Base-by-base conservation (phyloP, 306 rosid species). In the Echinosophora koreensis region DNA sequence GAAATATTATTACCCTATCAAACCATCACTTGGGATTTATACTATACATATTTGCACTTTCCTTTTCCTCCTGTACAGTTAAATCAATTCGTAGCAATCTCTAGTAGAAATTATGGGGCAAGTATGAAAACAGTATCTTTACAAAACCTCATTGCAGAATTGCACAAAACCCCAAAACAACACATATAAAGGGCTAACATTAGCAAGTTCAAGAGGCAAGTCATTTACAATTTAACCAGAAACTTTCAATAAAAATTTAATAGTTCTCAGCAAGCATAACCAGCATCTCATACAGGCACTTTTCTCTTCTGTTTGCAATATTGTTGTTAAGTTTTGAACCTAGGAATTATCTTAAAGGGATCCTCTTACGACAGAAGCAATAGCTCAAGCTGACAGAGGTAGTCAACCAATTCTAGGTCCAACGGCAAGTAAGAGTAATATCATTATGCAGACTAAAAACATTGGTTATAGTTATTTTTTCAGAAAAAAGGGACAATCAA, bases 371-470 rank as follows among this genome's bases (percentile, higher is more conserved):
- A 30, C 69, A 49, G 55, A 60, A 84, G 76, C 59, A 69, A 75
- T 57, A 75, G 60, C 60, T 79, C 52, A 52, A 64, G 73, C 75
- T 27, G 17, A 50, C 41, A 58, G 46, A 71, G 55, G 49, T 28
- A 54, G 44, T 59, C 65, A 52, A 34, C 35, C 75, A 63, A 52
- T 71, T 59, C 50, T 15, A 51, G 80, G 47, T 39, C 73, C 81
- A 59, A 46, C 14, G 55, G 46, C 49, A 28, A 68, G 18, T 50
- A 72, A 71, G 42, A 44, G 34, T 51, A 44, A 71, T 22, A 34
- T 71, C 44, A 66, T 38, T 28, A 46, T 2, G 70, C 35, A 37
- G 68, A 72, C 51, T 66, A 59, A 15, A 67, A 55, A 54, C 32
- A 66, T 15, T 7, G 52, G 56, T 32, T 16, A 59, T 12, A 22